Evolutionary conservation across 2,329 filamentous ascomycete species (phyloP).

Genomic region (Sclerotinia subarctica): DNA sequence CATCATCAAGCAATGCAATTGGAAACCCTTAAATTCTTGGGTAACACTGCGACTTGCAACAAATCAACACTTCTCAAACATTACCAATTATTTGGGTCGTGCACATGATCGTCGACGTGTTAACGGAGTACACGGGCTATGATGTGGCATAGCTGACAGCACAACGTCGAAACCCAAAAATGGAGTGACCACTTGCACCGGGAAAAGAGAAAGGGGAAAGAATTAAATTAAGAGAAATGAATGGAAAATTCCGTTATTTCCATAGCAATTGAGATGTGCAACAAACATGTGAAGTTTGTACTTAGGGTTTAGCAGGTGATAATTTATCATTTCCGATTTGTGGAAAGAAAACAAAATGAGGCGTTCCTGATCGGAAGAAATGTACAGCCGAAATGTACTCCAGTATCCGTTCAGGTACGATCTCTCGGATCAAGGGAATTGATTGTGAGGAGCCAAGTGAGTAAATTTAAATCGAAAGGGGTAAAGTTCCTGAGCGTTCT

Average conservation of each 20-base stretch:
- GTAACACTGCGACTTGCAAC: conserved; percentile 14
- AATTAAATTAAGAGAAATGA: not conserved
- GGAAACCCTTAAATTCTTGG: conserved; percentile 12
- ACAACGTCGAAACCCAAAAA: conserved; percentile 1
- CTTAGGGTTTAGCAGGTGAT: not conserved
- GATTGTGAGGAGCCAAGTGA: not conserved
- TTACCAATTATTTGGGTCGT: not conserved
- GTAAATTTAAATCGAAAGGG: not conserved
- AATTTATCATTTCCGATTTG: not conserved
- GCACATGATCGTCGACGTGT: conserved; percentile 11
- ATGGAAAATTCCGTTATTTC: not conserved
- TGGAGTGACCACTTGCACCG: not conserved
- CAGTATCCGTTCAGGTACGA: not conserved
- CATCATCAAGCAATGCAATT: not conserved
- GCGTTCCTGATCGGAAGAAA: not conserved
- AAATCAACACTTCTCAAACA: not conserved
- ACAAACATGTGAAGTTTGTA: not conserved
- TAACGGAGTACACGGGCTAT: conserved; percentile 7
- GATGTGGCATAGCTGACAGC: conserved; percentile 2
- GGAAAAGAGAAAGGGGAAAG: not conserved
- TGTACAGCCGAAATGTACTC: not conserved
- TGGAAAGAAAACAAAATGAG: not conserved
- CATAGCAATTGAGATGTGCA: conserved; percentile 6
- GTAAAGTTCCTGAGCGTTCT: not conserved
- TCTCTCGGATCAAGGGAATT: not conserved